Conservation (phyloP, 2,329 filamentous ascomycete species). For the Stemphylium vesicarium region DNA sequence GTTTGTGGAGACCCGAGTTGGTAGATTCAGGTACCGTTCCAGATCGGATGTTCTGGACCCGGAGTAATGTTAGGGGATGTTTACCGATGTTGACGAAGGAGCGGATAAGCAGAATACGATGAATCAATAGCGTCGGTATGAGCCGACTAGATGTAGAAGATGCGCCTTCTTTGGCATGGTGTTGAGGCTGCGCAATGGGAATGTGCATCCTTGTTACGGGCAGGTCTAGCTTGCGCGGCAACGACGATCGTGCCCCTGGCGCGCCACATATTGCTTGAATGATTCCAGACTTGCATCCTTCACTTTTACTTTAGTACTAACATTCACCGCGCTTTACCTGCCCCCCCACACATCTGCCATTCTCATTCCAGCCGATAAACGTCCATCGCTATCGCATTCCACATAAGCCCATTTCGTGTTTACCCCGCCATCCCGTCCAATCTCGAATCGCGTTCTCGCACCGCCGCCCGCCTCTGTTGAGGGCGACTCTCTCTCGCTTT, state of each 20-base stretch:
- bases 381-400: not conserved
- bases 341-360: not conserved
- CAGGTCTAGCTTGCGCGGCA: conserved; percentile 30
- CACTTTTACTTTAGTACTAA: conserved; percentile 7
- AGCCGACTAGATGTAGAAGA: not conserved
- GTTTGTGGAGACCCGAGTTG: conserved; percentile 14
- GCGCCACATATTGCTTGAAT: conserved; percentile 29
- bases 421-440: too few relatives aligned
- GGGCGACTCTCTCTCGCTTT: conserved; percentile 26
- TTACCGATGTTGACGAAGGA: not conserved
- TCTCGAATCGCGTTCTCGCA: too few relatives aligned
- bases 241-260: conserved; percentile 34
- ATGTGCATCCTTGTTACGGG: conserved; percentile 23
- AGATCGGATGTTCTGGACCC: not conserved
- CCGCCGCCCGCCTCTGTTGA: too few relatives aligned
- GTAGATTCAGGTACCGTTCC: conserved; percentile 12
- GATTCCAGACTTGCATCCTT: conserved; percentile 18
- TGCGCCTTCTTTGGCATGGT: not conserved
- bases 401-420: not conserved
- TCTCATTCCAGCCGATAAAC: not conserved
- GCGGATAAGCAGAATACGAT: not conserved
- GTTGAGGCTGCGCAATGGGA: conserved; percentile 15
- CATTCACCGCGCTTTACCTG: conserved; percentile 1
- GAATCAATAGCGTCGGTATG: not conserved
- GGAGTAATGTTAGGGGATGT: not conserved